Percentiles rank a stretch among this genome's conserved stretches.
Conservation (phyloP, 495 filamentous ascomycete species). For the Penicillium macrosclerotiorum region DNA sequence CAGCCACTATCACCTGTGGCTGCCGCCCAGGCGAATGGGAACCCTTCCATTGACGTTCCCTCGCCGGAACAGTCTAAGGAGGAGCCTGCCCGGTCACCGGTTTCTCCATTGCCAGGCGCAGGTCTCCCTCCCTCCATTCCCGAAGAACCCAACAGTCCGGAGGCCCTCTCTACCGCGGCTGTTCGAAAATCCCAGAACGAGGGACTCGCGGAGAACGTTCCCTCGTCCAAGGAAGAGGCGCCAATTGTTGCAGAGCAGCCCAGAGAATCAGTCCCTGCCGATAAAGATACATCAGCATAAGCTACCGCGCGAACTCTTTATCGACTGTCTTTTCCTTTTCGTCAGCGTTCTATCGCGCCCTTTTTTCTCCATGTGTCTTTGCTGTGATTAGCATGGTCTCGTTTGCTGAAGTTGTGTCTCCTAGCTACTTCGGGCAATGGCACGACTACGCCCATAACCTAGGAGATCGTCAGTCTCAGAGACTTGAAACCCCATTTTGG, state of each 20-base stretch:
- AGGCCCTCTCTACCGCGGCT: slow-evolving; percentile 11
- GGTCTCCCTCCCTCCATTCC: slow-evolving; percentile 41
- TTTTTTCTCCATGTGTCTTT: not conserved
- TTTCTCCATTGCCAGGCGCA: slow-evolving; percentile 33
- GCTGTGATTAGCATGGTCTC: slow-evolving; percentile 3
- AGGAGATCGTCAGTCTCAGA: too few species aligned
- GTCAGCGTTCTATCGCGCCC: not conserved
- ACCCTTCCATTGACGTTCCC: slow-evolving; percentile 27
- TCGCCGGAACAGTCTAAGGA: slow-evolving; percentile 24
- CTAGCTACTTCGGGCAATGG: too few species aligned
- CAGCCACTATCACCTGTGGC: slow-evolving; percentile 28
- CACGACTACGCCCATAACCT: too few species aligned
- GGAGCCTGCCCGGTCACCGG: slow-evolving; percentile 24
- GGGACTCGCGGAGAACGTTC: not conserved
- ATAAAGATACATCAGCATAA: slow-evolving; percentile 11
- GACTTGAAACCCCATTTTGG: too few species aligned
- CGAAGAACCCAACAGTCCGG: slow-evolving; percentile 39
- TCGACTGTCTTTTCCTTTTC: not conserved
- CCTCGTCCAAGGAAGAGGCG: not conserved
- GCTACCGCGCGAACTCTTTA: not conserved
- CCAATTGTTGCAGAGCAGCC: not conserved
- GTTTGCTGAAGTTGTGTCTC: not conserved
- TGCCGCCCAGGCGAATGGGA: slow-evolving; percentile 17
- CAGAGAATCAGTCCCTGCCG: not conserved
- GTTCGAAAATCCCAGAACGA: not conserved